phyloP scores from a whole-genome alignment of 108 stramenopile species.

The Fistulifera solaris region DNA sequence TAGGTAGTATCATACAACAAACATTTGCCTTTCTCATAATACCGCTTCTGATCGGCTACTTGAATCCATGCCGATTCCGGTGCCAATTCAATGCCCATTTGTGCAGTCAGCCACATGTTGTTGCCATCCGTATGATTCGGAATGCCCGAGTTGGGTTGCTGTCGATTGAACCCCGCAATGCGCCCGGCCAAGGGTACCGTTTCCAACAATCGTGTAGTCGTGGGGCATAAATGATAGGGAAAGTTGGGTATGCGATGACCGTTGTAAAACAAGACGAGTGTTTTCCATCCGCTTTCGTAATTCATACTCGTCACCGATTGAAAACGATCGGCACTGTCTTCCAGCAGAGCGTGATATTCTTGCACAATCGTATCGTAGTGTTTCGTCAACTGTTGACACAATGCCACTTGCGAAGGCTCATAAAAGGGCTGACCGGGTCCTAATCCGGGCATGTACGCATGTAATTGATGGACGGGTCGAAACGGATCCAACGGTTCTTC shows the following conservation, averaged over 20 bases:
- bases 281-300: conserved; percentile 80
- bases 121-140: conserved; percentile 78
- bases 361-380: conserved; percentile 56
- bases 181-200: conserved; percentile 74
- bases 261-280: conserved; percentile 78
- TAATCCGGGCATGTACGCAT: conserved; percentile 77
- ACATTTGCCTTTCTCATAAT: conserved; percentile 59
- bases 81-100: conserved; percentile 51
- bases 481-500: conserved; percentile 51
- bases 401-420: conserved; percentile 40
- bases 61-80: conserved; percentile 44
- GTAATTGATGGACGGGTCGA: conserved; percentile 69
- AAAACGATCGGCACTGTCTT: conserved; percentile 59
- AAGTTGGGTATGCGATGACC: conserved; percentile 77
- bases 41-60: conserved; percentile 62
- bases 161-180: conserved; percentile 82
- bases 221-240: conserved; percentile 80
- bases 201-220: conserved; percentile 67
- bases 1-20: conserved; percentile 83
- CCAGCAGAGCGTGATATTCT: conserved; percentile 60
- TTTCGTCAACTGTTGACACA: conserved; percentile 49
- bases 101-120: conserved; percentile 86
- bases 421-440: conserved; percentile 56
- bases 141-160: conserved; percentile 67
- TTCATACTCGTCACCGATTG: conserved; percentile 83